phyloP scores from a whole-genome alignment of 1,284 basidiomycete species.

The Meira miltonrushii region DNA sequence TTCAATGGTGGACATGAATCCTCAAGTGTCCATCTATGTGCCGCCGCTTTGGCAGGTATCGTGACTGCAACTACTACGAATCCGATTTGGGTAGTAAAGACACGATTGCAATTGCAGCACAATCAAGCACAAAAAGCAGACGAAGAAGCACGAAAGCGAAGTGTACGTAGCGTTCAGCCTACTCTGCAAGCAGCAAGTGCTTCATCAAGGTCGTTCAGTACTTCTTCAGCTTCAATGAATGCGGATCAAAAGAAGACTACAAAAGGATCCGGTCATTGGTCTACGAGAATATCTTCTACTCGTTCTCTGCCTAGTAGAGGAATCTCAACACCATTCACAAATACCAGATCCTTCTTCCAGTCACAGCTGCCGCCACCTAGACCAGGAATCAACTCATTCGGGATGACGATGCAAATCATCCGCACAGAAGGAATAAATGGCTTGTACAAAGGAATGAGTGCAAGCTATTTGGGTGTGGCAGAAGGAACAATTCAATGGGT shows the following conservation, averaged over 20 bases:
- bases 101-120: slow-evolving; percentile 71
- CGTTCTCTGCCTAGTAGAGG: too few relatives aligned
- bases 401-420: slow-evolving; percentile 68
- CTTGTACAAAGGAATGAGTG: slow-evolving; percentile 90
- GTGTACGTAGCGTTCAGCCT: slow-evolving; percentile 23
- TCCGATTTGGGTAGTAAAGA: slow-evolving; percentile 98
- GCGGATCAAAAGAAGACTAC: neutral
- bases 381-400: slow-evolving; percentile 59
- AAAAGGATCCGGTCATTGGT: neutral
- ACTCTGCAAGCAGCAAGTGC: slow-evolving; percentile 10
- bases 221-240: neutral
- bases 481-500: slow-evolving; percentile 98
- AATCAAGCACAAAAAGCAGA: slow-evolving; percentile 10
- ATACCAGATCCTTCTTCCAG: slow-evolving; percentile 27
- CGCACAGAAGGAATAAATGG: slow-evolving; percentile 77
- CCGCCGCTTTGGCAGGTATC: slow-evolving; percentile 78
- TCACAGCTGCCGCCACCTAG: slow-evolving; percentile 27
- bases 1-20: slow-evolving; percentile 80
- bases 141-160: slow-evolving; percentile 4
- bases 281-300: too few relatives aligned
- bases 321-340: neutral
- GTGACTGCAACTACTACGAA: slow-evolving; percentile 85
- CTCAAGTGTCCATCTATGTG: slow-evolving; percentile 73
- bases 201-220: slow-evolving; percentile 18
- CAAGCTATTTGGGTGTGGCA: slow-evolving; percentile 90